These are phyloP conservation scores for Hippophae tibetana DNA, from an alignment of 306 rosid genomes.

Conservation along the genomic window DNA sequence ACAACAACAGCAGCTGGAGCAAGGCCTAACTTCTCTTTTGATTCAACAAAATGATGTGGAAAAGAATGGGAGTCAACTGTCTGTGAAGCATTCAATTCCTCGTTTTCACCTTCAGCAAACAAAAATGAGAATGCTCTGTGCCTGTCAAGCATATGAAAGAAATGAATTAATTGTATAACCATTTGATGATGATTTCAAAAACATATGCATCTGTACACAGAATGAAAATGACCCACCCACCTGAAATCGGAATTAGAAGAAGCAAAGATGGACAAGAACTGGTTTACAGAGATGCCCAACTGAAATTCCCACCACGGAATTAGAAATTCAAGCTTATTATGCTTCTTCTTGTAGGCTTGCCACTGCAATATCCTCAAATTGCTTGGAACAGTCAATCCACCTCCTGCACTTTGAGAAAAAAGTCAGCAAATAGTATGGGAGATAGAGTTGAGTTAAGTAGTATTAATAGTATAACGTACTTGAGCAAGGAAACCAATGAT, in stretches of 20 bases:
- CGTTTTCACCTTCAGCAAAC: slow-evolving; percentile 74
- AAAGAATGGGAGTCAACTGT: slow-evolving; percentile 83
- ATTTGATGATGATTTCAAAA: neutral
- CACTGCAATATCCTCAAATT: slow-evolving; percentile 77
- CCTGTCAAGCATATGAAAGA: slow-evolving; percentile 37
- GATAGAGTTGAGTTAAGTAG: slow-evolving; percentile 1
- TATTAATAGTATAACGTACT: slow-evolving; percentile 30
- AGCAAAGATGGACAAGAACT: slow-evolving; percentile 75
- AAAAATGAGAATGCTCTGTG: slow-evolving; percentile 82
- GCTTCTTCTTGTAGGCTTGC: slow-evolving; percentile 72
- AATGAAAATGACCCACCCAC: slow-evolving; percentile 18
- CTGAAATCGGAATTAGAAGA: slow-evolving; percentile 87
- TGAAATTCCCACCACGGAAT: slow-evolving; percentile 99
- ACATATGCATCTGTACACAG: slow-evolving; percentile 1
- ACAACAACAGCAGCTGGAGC: slow-evolving; percentile 86
- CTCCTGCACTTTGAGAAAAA: slow-evolving; percentile 45
- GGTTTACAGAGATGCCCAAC: slow-evolving; percentile 86
- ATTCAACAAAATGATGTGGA: slow-evolving; percentile 73
- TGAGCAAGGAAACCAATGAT: slow-evolving; percentile 98
- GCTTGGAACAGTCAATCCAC: slow-evolving; percentile 90
- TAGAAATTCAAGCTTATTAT: slow-evolving; percentile 73
- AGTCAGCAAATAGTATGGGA: slow-evolving; percentile 5
- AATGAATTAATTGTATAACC: slow-evolving; percentile 5
- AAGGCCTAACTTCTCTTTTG: slow-evolving; percentile 62
- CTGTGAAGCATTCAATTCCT: slow-evolving; percentile 79